These are phyloP conservation scores for Dactylonectria macrodidyma DNA, from an alignment of 2,329 filamentous ascomycete species.

Conservation along the genomic window DNA sequence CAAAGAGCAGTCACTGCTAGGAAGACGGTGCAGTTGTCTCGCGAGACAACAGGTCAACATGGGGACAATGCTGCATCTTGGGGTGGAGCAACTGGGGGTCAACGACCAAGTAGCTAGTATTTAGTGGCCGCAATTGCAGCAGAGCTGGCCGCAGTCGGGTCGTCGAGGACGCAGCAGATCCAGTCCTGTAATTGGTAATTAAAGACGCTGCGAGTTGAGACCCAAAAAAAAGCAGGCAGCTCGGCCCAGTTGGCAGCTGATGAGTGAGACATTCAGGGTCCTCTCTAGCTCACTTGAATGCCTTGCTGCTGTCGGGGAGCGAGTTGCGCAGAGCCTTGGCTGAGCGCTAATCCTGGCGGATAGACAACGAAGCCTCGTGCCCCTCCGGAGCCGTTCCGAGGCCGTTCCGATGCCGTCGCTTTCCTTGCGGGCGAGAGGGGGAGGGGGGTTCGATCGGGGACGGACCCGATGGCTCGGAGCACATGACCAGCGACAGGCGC, in stretches of 20 bases:
- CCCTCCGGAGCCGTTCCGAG: neutral
- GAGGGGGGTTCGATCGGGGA: slow-evolving; percentile 14
- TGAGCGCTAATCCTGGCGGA: neutral
- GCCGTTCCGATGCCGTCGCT: neutral
- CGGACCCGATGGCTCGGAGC: slow-evolving; percentile 30
- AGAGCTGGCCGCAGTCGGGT: slow-evolving; percentile 14
- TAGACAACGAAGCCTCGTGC: neutral
- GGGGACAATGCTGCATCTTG: slow-evolving; percentile 15
- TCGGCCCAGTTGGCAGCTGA: neutral
- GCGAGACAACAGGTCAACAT: slow-evolving; percentile 32
- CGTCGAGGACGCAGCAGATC: neutral
- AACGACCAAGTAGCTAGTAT: slow-evolving; percentile 16
- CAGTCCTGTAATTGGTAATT: neutral
- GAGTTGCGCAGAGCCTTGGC: neutral
- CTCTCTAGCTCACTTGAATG: neutral
- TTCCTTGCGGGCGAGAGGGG: slow-evolving; percentile 16
- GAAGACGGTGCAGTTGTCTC: slow-evolving; percentile 41
- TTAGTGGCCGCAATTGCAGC: slow-evolving; percentile 23
- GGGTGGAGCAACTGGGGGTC: slow-evolving; percentile 21
- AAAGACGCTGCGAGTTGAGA: neutral
- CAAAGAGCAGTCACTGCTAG: slow-evolving; percentile 22
- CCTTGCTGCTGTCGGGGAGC: neutral
- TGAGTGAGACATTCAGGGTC: slow-evolving; percentile 13
- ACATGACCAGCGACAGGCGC: slow-evolving; percentile 42
- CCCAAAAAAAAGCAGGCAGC: slow-evolving; percentile 23